Evolutionary conservation across 2,329 filamentous ascomycete species (phyloP), one percentile per base, ranked within the genome.

Genomic region (Beauveria sp.): DNA sequence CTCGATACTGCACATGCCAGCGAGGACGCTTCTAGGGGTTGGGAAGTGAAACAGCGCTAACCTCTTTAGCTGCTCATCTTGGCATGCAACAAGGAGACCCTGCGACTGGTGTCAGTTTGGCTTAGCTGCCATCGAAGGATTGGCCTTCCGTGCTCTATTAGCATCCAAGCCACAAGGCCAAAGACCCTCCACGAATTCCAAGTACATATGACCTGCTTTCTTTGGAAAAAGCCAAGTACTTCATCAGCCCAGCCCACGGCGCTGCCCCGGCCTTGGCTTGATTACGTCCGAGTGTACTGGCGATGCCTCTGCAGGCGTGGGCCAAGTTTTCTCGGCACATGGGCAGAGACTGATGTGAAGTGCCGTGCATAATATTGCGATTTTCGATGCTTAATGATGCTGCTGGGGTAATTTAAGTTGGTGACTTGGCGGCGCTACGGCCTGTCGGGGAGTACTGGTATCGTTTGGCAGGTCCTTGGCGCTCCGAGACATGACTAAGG

Each of bases 21-120:
- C 34, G 34, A 8, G 14, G 34, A 50, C 12, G 56, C 34, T 18
- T 28, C 16, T 10, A 60, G 58, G 43, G 50, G 58, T n/a, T 55
- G 58, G 20, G 18, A 18, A 14, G 20, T 54, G 58, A 60, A 60
- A 60, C 58, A 40, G 22, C 28, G 22, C 58, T 60, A 60, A 12
- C 58, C 50, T 47, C 14, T 40, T 49, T 40, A 16, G 43, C n/a
- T 34, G 20, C 51, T n/a, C 42, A 38, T 38, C 34, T 38, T 16
- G 34, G 34, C 28, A 52, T 47, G 40, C 24, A 45, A 49, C 45
- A 47, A 54, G 38, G 58, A 46, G 50, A 26, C 49, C 26, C 28
- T 54, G n/a, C 14, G 8, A 18, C 42, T 22, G 26, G 58, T 60
- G 42, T 60, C 58, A 60, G 58, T 49, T 60, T 51, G 20, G 22